Base-by-base conservation (phyloP, 1,139 yeast genomes). In the Yamadazyma diddensiae region DNA sequence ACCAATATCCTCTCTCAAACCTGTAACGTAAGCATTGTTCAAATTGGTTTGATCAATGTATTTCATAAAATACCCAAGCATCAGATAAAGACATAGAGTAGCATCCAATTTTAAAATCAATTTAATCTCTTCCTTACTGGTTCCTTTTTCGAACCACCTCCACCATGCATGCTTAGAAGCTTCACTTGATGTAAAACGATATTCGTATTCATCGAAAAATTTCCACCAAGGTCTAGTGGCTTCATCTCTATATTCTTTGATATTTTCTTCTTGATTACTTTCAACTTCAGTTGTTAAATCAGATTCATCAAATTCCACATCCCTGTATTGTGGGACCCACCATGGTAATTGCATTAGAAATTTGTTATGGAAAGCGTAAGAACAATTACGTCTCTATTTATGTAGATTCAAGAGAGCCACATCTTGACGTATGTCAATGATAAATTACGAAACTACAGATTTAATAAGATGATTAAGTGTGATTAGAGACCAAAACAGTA, bases 121-220 rank as follows among this genome's bases (percentile, higher is more conserved):
- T 26, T 42, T 49, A n/a, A 46, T 49, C 35, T 57, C 62, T 15
- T 32, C 46, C 15, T 41, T 35, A 6, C 46, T 22, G 6, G 49
- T 41, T n/a, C 41, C 44, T 16, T 42, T 38, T 15, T 50, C 49
- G 33, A 40, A 52, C 53, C 53, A 54, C 23, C 48, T 39, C 50
- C 52, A 52, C 52, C 53, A 52, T 11, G 45, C 46, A 23, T 48
- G 53, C 12, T 33, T 39, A 5, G 32, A 26, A 5, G 39, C 24
- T 22, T 42, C 40, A 22, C 32, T 28, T 11, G 47, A 41, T 12
- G 48, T 47, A 19, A 37, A 26, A 15, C 63, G 37, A 41, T 58
- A 57, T 37, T 58, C 62, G 35, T 46, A 57, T 41, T 57, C 61
- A 37, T 57, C 62, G 24, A 57, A 57, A 32, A 56, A 58, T 23